Base-by-base conservation (phyloP, 495 filamentous ascomycete species). In the Lophium mytilinum region DNA sequence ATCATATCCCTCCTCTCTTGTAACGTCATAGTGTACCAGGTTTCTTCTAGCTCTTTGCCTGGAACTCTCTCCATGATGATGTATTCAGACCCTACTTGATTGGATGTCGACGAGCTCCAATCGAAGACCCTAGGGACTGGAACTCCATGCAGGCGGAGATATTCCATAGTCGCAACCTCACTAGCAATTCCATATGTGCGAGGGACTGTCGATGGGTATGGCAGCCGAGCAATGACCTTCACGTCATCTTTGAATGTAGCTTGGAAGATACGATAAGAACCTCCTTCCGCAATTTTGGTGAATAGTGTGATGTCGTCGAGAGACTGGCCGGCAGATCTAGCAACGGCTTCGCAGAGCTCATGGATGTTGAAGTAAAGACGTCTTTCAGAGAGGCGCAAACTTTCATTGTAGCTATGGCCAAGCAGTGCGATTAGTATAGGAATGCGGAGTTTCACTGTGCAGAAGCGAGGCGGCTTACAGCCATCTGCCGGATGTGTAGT, bases 141-240 rank as follows among this genome's bases (percentile, higher is more conserved):
- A 4, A 72, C 46, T 60, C 66, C 58, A 34, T 72, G 66, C 18
- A 70, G 42, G 60, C 19, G 17, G 43, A 73, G 66, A 71, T 71
- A 69, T 34, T 66, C 53, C 58, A 76, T 69, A 5, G 74, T 78
- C 21, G 75, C 75, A n/a, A 75, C 73, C 59, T 78, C 74, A 59
- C 73, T 76, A 6, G 72, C 73, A 3, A 69, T 73, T 35, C 68
- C 67, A 50, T 71, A 69, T 59, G 65, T 62, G 53, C 65, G 55
- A 47, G 70, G 71, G 24, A 66, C 67, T 18, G 47, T 53, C 19
- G 37, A 14, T 9, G 40, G 56, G 35, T 53, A 58, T 5, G 56
- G 56, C 5, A 58, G 18, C 1, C 56, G 17, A 14, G 15, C 47
- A 34, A 58, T 34, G 50, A 58, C 24, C 39, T 52, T 33, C 21